Base-by-base conservation (phyloP, 768 basidiomycete genomes). In the Pleurotus giganteus region DNA sequence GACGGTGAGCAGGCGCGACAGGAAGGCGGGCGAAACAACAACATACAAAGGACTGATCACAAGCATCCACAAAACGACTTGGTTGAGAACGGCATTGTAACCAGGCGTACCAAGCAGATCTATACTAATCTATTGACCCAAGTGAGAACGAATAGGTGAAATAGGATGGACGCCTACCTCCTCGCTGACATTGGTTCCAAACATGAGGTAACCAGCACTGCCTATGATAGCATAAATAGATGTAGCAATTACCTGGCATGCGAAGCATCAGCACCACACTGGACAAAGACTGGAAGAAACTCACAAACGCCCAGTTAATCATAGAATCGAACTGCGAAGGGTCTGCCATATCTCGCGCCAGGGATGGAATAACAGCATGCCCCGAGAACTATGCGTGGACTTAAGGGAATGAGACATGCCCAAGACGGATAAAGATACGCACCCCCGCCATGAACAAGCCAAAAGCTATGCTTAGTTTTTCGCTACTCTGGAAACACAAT, bases 371-470 rank as follows among this genome's bases (percentile, higher is more conserved):
- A 26, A 95, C 88, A 12, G 92, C 88, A 65, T 98, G 96, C 1
- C 94, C 94, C 2, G 92, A 85, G 63, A 96, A 95, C 84, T 93
- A 60, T 29, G n/a, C 17, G 31, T 26, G 8, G 24, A 23, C 41
- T 42, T 17, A 29, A 44, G 23, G 23, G 6, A 50, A 54, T 57
- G 15, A 7, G 28, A 47, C 24, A 31, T 31, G 46, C 31, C 39
- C n/a, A 15, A 8, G 8, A 47, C 46, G 4, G 19, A 59, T 29
- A 21, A 43, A 21, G 21, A 46, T 45, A 65, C 82, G 64, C 65
- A 93, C 91, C 13, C 94, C 93, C 6, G 91, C 90, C 85, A 98
- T 93, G 63, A 98, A 85, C 58, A 98, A 74, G 1, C 95, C 95
- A 60, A 94, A 88, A 12, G 89, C 83, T 24, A 96, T 68, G 1